These are phyloP conservation scores for Gossypium thurberi DNA, from an alignment of 345 rosid species.

Conservation along the genomic window DNA sequence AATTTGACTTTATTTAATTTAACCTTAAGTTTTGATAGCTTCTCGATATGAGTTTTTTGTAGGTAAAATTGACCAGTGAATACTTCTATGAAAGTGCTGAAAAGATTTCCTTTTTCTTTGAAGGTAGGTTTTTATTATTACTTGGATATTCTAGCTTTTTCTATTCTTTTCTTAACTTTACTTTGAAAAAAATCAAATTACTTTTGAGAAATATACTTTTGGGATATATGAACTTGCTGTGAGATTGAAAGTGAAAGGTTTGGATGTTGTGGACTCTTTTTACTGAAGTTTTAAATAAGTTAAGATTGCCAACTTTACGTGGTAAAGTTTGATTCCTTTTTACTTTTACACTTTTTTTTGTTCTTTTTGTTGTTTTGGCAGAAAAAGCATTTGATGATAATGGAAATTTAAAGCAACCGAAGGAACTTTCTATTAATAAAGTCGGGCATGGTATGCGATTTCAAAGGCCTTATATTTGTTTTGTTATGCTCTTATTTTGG, in stretches of 20 bases:
- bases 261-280: background rate
- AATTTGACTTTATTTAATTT: background rate
- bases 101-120: conserved; percentile 87
- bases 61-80: conserved; percentile 55
- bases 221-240: background rate
- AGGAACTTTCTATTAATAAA: conserved; percentile 88
- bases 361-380: conserved; percentile 21
- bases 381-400: conserved; percentile 85
- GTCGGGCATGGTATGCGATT: conserved; percentile 76
- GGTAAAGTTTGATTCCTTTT: background rate
- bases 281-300: background rate
- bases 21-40: background rate
- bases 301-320: background rate
- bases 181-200: background rate
- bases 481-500: background rate
- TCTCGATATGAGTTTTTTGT: conserved; percentile 3
- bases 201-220: background rate
- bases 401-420: conserved; percentile 70
- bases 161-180: background rate
- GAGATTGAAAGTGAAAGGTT: background rate
- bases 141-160: background rate
- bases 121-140: conserved; percentile 39
- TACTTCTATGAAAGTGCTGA: conserved; percentile 89
- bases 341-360: background rate
- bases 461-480: background rate